Base-by-base conservation (phyloP, 345 rosid species). In the Linum usitatissimum region DNA sequence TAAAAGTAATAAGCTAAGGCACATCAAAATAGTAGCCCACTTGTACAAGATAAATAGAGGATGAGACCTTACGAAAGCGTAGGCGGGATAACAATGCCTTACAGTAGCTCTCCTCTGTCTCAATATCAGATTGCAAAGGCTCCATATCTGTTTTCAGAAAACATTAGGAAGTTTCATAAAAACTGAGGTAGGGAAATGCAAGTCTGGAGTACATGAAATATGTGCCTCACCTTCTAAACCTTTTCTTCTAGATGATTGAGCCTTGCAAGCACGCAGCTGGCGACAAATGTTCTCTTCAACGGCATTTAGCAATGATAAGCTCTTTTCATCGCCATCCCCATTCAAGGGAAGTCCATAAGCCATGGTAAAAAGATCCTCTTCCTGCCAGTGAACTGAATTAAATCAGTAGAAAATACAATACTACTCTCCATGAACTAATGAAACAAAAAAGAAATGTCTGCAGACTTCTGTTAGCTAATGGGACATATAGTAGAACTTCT, bases 31-130 rank as follows among this genome's bases (percentile, higher is more conserved):
- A 55, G 19, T 18, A n/a, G 2, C 57, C 51, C 51, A 67, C 55
- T 36, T 28, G 19, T 30, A 31, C 66, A 69, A 71, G 63, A 76
- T 53, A 71, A 70, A 83, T 68, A 81, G 71, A 79, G 88, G 80
- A 76, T 67, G 81, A 90, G 86, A 93, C 99, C 99, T 93, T 90
- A 87, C 97, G 97, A 81, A 93, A 93, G 74, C 97, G 91, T 82
- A 90, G 70, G 77, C 99, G 88, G 78, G 94, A 90, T 68, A 87
- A 76, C 61, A 93, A 71, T 64, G 96, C 88, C 83, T 81, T 88
- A 86, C 97, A 90, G 68, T 79, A 87, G 62, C 90, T 81, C 73
- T 87, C 99, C 81, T 93, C 99, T 77, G 83, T 59, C 39, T 77
- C 79, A 60, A 73, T 70, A 80, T 87, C 76, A 60, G 71, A 55